Conservation (phyloP, 371 early-diverging fungal species). For the Thermomucor indicae-seudaticae region DNA sequence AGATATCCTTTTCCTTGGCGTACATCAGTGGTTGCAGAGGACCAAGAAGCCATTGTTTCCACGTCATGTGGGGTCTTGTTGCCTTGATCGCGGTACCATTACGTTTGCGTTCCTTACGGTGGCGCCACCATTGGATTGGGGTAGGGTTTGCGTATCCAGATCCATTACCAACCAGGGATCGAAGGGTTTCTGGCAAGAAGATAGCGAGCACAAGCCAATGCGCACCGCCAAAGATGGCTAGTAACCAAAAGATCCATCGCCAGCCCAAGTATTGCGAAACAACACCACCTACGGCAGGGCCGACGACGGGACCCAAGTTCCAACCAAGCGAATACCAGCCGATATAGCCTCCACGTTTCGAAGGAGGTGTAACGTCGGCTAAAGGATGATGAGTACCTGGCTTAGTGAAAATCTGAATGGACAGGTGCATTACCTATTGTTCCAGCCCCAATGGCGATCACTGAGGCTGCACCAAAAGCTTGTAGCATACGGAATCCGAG, state of each 20-base stretch:
- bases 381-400: neutral
- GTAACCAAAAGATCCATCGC: constrained; percentile 37
- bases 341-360: constrained; percentile 16
- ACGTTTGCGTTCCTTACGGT: neutral
- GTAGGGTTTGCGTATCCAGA: constrained; percentile 41
- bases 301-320: constrained; percentile 14
- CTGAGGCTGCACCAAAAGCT: constrained; percentile 62
- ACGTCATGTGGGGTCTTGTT: neutral
- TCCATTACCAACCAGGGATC: constrained; percentile 44
- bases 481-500: constrained; percentile 62
- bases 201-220: constrained; percentile 12
- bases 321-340: constrained; percentile 14
- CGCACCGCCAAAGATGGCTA: constrained; percentile 16
- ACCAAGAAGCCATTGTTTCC: neutral
- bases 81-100: neutral
- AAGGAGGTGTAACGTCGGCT: constrained; percentile 14
- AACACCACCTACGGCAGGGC: constrained; percentile 19
- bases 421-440: constrained; percentile 40
- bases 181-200: constrained; percentile 37
- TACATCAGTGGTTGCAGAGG: constrained; percentile 23
- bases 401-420: neutral
- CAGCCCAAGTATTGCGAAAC: constrained; percentile 16
- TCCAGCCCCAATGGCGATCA: constrained; percentile 65
- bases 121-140: constrained; percentile 22
- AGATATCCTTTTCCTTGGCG: constrained; percentile 30